Conservation (phyloP, 352 stramenopile species). For the Thalassiosira ordinaria region DNA sequence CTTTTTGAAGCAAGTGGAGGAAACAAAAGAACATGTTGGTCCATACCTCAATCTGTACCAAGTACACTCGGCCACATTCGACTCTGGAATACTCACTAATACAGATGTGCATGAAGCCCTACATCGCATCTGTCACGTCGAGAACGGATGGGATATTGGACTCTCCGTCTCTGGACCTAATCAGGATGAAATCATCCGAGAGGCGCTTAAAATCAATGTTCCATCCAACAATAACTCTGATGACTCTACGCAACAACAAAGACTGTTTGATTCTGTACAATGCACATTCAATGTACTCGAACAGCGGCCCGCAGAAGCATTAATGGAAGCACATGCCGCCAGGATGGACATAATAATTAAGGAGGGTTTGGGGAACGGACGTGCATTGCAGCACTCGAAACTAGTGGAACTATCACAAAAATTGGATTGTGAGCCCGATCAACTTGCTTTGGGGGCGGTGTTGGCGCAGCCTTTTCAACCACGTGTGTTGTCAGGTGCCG, state of each 20-base stretch:
- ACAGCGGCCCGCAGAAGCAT: slow-evolving; percentile 55
- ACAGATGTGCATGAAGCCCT: slow-evolving; percentile 64
- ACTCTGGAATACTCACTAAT: slow-evolving; percentile 76
- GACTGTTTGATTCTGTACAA: slow-evolving; percentile 83
- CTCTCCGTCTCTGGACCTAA: slow-evolving; percentile 72
- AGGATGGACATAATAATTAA: slow-evolving; percentile 85
- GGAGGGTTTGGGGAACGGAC: slow-evolving; percentile 81
- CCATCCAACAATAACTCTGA: slow-evolving; percentile 17
- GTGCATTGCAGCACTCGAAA: slow-evolving; percentile 47
- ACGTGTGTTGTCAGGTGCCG: slow-evolving; percentile 68
- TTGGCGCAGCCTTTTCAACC: slow-evolving; percentile 76
- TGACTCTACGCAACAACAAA: slow-evolving; percentile 3
- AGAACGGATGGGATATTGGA: slow-evolving; percentile 73
- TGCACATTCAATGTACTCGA: slow-evolving; percentile 84
- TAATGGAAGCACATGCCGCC: slow-evolving; percentile 62
- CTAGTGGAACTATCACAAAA: slow-evolving; percentile 55
- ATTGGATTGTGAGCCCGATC: slow-evolving; percentile 61
- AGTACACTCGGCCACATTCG: slow-evolving; percentile 83
- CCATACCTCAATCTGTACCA: slow-evolving; percentile 82
- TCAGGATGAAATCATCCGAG: slow-evolving; percentile 69
- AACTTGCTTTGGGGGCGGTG: slow-evolving; percentile 70
- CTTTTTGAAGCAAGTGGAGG: slow-evolving; percentile 74
- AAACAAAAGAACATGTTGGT: slow-evolving; percentile 68
- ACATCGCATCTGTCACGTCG: slow-evolving; percentile 38
- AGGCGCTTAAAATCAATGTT: slow-evolving; percentile 65